These are phyloP conservation scores for Lathyrus tuberosus DNA, from an alignment of 306 rosid species.

Conservation along the genomic window DNA sequence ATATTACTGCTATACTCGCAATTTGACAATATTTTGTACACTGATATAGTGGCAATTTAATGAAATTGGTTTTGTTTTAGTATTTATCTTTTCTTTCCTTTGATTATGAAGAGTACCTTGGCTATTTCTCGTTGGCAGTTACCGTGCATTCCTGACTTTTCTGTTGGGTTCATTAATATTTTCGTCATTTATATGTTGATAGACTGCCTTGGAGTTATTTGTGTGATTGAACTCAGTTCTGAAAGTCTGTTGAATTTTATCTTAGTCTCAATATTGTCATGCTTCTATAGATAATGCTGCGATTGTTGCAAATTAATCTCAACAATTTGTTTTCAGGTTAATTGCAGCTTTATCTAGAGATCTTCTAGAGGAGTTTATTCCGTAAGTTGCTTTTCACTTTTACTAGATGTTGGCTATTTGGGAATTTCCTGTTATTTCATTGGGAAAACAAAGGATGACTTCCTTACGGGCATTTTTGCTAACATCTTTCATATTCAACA, in stretches of 20 bases:
- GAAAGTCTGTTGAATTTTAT: background rate
- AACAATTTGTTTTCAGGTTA: slow-evolving; percentile 57
- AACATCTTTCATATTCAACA: slow-evolving; percentile 25
- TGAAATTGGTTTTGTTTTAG: too few relatives aligned
- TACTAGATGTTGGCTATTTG: slow-evolving; percentile 21
- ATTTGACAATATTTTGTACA: too few relatives aligned
- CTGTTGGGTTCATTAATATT: background rate
- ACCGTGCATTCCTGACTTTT: background rate
- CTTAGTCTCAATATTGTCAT: too few relatives aligned
- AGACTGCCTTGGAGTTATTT: slow-evolving; percentile 18
- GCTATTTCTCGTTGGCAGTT: background rate
- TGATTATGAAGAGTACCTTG: too few relatives aligned
- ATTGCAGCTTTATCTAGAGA: slow-evolving; percentile 84
- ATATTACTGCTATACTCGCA: too few relatives aligned
- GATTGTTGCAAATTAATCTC: too few relatives aligned
- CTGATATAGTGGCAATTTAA: too few relatives aligned
- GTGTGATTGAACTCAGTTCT: background rate
- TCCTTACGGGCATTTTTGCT: slow-evolving; percentile 8
- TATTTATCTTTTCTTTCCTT: too few relatives aligned
- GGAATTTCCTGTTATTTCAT: slow-evolving; percentile 12
- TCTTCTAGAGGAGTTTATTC: slow-evolving; percentile 75
- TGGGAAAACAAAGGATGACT: slow-evolving; percentile 22
- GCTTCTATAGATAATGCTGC: background rate
- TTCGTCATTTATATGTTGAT: slow-evolving; percentile 11
- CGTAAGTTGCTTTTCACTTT: slow-evolving; percentile 63